Base-by-base conservation (phyloP, 495 filamentous ascomycete species). In the Penicillium pulvis region DNA sequence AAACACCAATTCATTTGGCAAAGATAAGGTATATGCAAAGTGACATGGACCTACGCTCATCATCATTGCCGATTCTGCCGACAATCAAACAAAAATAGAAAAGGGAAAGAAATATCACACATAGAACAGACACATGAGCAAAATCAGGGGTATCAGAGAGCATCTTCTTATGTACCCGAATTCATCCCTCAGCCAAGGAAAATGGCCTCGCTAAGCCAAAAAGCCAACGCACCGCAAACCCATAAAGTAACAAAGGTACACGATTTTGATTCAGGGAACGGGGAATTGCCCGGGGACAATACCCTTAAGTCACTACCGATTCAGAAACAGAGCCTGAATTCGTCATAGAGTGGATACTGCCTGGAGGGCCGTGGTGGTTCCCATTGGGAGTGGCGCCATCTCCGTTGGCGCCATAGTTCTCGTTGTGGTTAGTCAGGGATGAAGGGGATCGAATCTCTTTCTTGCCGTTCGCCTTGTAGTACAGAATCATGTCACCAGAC, bases 401-500 rank as follows among this genome's bases (percentile, higher is more conserved):
- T 16, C 70, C 69, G 42, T 63, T 70, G 3, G 57, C 26, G 7
- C 53, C 48, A 43, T 62, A 53, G 36, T 55, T 67, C 7, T 63
- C 67, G n/a, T 70, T 55, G 16, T 58, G 53, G 4, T 45, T 57
- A 4, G 55, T 62, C 31, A 70, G 44, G 12, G 54, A 60, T 4
- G 54, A 63, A 2, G 73, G 66, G 6, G 69, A 59, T 35, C 56
- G 69, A 28, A 79, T 75, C 45, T 73, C 70, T 52, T 90, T 90
- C 70, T 84, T 84, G 23, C 91, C 92, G 62, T 97, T 98, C 30
- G 90, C 81, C 67, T 92, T 93, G 81, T 98, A 98, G 61, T 90
- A 85, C 36, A 98, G 77, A 30, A 95, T 72, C 65, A 98, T 89
- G 71, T 98, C 94, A 52, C 89, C 91, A 12, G 90, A 89, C 24